Percentiles rank a stretch among this genome's conserved stretches.
Conservation (phyloP, 2,329 filamentous ascomycete species). For the Graphium sp. region DNA sequence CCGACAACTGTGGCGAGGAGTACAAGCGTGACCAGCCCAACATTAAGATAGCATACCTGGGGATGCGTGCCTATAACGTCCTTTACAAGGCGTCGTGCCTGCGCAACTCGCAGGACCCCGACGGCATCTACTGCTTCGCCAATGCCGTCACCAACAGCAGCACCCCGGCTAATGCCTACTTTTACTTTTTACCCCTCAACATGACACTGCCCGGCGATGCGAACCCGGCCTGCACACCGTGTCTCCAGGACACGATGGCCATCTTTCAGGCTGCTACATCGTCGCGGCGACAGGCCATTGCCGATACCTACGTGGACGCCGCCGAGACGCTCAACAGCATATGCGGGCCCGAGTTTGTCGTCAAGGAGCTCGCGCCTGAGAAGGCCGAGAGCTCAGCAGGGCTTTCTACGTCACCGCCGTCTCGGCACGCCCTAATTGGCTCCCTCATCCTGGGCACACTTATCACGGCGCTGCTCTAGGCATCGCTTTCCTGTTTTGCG, state of each 20-base stretch:
- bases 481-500: background rate
- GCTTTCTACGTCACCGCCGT: conserved; percentile 5
- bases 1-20: conserved; percentile 55
- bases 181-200: conserved; percentile 78
- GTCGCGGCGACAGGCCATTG: conserved; percentile 49
- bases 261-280: conserved; percentile 57
- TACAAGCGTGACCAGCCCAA: conserved; percentile 48
- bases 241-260: conserved; percentile 65
- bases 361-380: conserved; percentile 7
- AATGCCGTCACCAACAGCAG: conserved; percentile 65
- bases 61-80: conserved; percentile 59
- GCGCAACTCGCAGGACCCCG: conserved; percentile 43
- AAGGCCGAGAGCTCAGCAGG: conserved; percentile 6
- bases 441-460: too few species aligned
- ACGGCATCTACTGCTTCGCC: conserved; percentile 63
- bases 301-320: conserved; percentile 50
- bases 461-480: background rate
- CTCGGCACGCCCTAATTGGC: background rate
- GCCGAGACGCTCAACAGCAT: conserved; percentile 56
- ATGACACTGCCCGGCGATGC: conserved; percentile 47
- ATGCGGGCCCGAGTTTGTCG: conserved; percentile 39
- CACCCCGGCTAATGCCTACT: conserved; percentile 54
- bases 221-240: conserved; percentile 58
- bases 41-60: conserved; percentile 58
- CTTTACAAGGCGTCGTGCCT: conserved; percentile 73